These are phyloP conservation scores for Boletus subparvulus DNA, from an alignment of 768 basidiomycete genomes.

Conservation along the genomic window DNA sequence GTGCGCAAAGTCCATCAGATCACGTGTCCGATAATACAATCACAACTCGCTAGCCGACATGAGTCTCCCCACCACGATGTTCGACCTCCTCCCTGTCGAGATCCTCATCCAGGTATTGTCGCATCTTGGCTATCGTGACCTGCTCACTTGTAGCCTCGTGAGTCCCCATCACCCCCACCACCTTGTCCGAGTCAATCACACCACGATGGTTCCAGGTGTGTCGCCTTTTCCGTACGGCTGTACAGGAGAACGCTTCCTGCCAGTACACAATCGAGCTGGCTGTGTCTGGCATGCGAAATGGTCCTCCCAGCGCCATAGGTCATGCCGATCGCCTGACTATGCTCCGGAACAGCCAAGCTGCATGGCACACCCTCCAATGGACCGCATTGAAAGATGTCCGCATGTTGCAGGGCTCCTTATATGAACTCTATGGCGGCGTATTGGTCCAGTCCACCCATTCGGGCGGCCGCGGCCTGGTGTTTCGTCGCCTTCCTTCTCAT, in stretches of 20 bases:
- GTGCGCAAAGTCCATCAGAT: conserved; percentile 6
- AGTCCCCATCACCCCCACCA: neutral
- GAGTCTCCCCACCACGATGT: conserved; percentile 3
- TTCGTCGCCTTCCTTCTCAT: conserved; percentile 50
- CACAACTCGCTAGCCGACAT: too few relatives aligned
- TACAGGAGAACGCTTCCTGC: conserved; percentile 33
- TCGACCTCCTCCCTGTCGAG: conserved; percentile 25
- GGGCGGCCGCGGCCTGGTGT: conserved; percentile 35
- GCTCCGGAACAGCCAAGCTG: conserved; percentile 39
- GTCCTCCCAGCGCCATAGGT: conserved; percentile 29
- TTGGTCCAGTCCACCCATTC: conserved; percentile 40
- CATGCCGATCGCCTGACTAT: conserved; percentile 37
- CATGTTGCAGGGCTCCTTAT: conserved; percentile 46
- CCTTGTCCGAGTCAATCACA: neutral
- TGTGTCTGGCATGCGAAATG: conserved; percentile 42
- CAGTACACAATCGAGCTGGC: conserved; percentile 48
- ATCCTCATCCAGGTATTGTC: conserved; percentile 24
- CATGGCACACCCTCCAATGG: conserved; percentile 44
- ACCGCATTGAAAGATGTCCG: conserved; percentile 31
- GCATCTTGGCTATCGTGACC: conserved; percentile 19
- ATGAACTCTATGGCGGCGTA: conserved; percentile 61
- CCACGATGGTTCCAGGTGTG: conserved; percentile 31
- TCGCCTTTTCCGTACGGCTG: conserved; percentile 26
- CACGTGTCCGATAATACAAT: conserved; percentile 17
- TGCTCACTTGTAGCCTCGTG: conserved; percentile 32